These are phyloP conservation scores for Stemphylium lycopersici DNA, from an alignment of 2,329 filamentous ascomycete species.

Conservation along the genomic window DNA sequence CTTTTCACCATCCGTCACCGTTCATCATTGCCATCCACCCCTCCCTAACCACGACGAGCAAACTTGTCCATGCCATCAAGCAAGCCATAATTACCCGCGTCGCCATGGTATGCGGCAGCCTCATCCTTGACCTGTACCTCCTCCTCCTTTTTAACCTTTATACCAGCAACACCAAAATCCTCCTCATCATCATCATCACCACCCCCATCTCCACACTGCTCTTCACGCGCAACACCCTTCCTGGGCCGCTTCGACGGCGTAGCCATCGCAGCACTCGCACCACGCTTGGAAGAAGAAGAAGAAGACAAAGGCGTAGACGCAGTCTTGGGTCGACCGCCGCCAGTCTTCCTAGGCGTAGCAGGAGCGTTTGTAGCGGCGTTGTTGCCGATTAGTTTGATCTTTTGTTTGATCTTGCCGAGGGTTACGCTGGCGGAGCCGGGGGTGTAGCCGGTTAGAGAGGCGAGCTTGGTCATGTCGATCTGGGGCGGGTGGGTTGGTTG, in stretches of 20 bases:
- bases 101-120: not conserved
- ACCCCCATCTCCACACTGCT: not conserved
- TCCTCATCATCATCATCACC: slow-evolving; percentile 23
- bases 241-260: slow-evolving; percentile 19
- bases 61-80: not conserved
- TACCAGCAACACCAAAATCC: slow-evolving; percentile 6
- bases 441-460: slow-evolving; percentile 36
- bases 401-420: slow-evolving; percentile 41
- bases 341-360: not conserved
- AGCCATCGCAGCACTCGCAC: not conserved
- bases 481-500: slow-evolving; percentile 4
- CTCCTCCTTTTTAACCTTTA: slow-evolving; percentile 29
- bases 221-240: slow-evolving; percentile 20
- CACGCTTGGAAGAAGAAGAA: slow-evolving; percentile 22
- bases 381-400: slow-evolving; percentile 31
- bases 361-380: not conserved
- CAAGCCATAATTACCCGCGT: not conserved
- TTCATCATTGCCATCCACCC: no score
- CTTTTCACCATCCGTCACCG: no score
- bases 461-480: slow-evolving; percentile 30
- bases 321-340: not conserved
- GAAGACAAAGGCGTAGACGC: not conserved
- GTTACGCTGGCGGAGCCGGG: slow-evolving; percentile 32
- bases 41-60: not conserved
- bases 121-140: not conserved